Conservation (phyloP, 2,329 filamentous ascomycete species). For the Verticillium albo-atrum region DNA sequence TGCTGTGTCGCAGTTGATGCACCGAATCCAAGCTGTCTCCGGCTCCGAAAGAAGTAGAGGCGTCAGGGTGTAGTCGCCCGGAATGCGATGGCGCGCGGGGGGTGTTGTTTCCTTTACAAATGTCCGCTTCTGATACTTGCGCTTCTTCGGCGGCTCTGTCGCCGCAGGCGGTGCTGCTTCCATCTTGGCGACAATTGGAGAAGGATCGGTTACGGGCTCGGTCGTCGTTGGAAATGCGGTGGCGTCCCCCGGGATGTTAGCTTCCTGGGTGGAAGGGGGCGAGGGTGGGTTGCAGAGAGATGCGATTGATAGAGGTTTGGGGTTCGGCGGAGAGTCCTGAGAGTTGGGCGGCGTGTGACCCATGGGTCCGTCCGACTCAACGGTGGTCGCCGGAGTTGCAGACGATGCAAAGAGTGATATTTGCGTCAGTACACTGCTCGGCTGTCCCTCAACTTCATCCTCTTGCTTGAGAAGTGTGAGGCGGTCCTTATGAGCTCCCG, state of each 20-base stretch:
- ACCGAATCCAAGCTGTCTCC: conserved; percentile 80
- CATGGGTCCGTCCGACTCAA: neutral
- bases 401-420: conserved; percentile 3
- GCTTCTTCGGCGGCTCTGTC: conserved; percentile 18
- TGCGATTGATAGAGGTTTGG: conserved; percentile 21
- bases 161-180: conserved; percentile 2
- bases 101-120: conserved; percentile 26
- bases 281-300: conserved; percentile 25
- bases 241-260: neutral
- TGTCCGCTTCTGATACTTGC: conserved; percentile 28
- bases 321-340: conserved; percentile 1
- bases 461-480: conserved; percentile 23
- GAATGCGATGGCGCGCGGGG: conserved; percentile 42
- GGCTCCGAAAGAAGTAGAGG: conserved; percentile 70
- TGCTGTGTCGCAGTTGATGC: conserved; percentile 72
- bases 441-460: conserved; percentile 18
- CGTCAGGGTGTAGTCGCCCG: conserved; percentile 81
- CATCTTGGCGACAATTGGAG: neutral
- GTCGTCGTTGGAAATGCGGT: neutral
- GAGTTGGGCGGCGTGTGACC: neutral
- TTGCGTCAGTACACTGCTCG: conserved; percentile 10
- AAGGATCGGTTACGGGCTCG: neutral
- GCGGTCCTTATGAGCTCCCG: conserved; percentile 20
- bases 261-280: conserved; percentile 3
- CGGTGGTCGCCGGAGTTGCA: neutral